Conservation (phyloP, 345 rosid species). For the Salix purpurea region DNA sequence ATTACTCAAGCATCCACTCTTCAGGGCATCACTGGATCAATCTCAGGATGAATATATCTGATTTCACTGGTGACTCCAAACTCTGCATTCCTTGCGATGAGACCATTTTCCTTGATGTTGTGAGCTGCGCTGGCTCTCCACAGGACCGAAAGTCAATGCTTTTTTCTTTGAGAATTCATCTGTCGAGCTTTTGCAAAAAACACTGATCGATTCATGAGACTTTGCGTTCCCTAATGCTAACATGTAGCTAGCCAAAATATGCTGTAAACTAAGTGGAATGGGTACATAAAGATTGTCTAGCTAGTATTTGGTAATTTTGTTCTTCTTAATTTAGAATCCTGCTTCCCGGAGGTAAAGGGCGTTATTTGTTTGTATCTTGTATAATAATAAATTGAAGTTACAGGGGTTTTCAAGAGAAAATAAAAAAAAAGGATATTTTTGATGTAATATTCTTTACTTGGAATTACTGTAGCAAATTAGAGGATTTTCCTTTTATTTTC, state of each 20-base stretch:
- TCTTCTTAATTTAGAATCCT: not conserved
- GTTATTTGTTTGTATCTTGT: too few species aligned
- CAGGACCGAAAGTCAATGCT: conserved; percentile 31
- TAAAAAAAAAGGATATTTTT: too few species aligned
- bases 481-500: too few species aligned
- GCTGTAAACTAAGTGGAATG: conserved; percentile 27
- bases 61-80: conserved; percentile 50
- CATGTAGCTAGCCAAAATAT: conserved; percentile 20
- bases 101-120: conserved; percentile 60
- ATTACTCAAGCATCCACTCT: conserved; percentile 70
- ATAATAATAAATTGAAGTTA: too few species aligned
- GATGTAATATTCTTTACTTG: too few species aligned
- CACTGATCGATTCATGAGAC: conserved; percentile 30
- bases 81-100: conserved; percentile 83
- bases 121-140: conserved; percentile 52
- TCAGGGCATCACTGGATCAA: conserved; percentile 71
- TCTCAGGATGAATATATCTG: conserved; percentile 66
- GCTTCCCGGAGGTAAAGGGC: not conserved
- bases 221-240: conserved; percentile 18
- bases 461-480: too few species aligned
- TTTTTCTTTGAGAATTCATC: conserved; percentile 27
- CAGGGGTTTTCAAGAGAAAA: too few species aligned
- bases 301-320: conserved; percentile 12
- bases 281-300: conserved; percentile 27
- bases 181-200: not conserved